A percentile compares a stretch with the other conserved stretches of the same genome.
Conservation (phyloP, 2,329 filamentous ascomycete genomes). For the Sporothrix pallida region DNA sequence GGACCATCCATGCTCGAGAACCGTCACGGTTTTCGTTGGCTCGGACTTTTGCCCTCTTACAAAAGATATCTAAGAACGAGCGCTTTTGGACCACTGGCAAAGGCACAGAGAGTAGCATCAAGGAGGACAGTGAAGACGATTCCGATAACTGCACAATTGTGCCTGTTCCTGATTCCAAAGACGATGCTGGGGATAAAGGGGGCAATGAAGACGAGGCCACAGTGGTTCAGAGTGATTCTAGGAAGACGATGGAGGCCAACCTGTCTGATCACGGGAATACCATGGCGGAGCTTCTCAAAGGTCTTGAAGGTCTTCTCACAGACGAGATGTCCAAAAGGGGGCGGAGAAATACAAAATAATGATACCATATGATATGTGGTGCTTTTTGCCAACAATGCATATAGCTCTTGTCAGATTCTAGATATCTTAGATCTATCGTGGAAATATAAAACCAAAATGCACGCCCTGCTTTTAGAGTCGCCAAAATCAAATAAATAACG, state of each 20-base stretch:
- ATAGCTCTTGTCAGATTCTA: neutral
- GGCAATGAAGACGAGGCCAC: neutral
- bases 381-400: neutral
- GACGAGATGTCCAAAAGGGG: neutral
- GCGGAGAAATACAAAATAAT: neutral
- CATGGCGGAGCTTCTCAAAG: conserved; percentile 1
- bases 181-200: neutral
- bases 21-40: neutral
- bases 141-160: neutral
- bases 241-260: neutral
- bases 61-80: neutral
- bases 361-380: neutral
- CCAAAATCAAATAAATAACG: conserved; percentile 1
- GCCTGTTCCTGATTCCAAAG: neutral
- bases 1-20: neutral
- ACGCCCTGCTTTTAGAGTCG: neutral
- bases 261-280: conserved; percentile 4
- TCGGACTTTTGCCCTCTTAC: neutral
- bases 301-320: neutral
- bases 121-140: neutral
- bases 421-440: neutral
- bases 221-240: neutral
- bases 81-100: neutral
- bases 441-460: conserved; percentile 1
- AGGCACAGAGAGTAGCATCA: neutral